Evolutionary conservation across 352 stramenopile species (phyloP), one percentile per base, ranked within the genome.

Genomic region (Achlya hypogyna): DNA sequence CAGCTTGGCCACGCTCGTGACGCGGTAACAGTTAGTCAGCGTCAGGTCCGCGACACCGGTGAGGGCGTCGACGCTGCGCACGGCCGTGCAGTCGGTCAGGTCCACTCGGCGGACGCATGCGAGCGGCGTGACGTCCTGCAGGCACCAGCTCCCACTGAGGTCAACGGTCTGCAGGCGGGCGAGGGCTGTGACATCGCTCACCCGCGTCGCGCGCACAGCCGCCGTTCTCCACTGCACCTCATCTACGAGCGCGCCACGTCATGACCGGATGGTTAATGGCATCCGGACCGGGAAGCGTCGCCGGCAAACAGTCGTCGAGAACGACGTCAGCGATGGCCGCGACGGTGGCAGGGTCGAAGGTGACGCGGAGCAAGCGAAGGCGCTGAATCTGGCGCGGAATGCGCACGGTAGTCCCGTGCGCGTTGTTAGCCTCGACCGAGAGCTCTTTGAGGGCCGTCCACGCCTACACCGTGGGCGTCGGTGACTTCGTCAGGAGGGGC

Each of bases 111-210:
- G n/a, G 28, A 53, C 60, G 25, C 47, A 25, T 25, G 10, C 8
- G 18, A 67, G 45, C 22, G 40, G 10, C 10, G 5, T 8, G 20
- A 67, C 40, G 35, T 67, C 31, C 4, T 58, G 6, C 20, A 67
- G 35, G 27, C 60, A 67, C 60, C 60, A 67, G 35, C 60, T 67
- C 32, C 60, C 42, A 31, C 42, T 32, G 18, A 67, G 20, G 27
- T 67, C 60, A 5, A 67, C 60, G 20, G n/a, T 9, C 20, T 18
- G 4, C 16, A 67, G 27, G 51, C 43, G 27, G 22, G 35, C 8
- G 6, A 67, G 51, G 31, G 34, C 29, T 43, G 25, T 9, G 1
- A 67, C 42, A 32, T 67, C 45, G 0, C 16, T 34, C 0, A 67
- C 6, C 5, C 60, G 40, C 1, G 60, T 51, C 5, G 32, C n/a